Evolutionary conservation across 192 early-diverging fungal species (phyloP).

Genomic region (Umbelopsis isabellina): DNA sequence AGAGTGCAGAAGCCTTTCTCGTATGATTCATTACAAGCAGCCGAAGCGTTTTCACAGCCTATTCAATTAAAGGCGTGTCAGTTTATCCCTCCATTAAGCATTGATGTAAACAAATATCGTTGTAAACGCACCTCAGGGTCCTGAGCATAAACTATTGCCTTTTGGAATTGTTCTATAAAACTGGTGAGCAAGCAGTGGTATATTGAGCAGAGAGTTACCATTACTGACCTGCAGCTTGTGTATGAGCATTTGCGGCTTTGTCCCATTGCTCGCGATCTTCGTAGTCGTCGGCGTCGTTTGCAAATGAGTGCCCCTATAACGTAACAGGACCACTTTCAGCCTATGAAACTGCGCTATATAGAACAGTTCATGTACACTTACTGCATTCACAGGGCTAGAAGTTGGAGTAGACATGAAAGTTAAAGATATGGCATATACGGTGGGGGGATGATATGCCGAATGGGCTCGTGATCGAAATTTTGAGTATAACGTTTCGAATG

Average conservation of each 20-base stretch:
- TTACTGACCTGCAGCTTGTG: slow-evolving; percentile 65
- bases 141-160: slow-evolving; percentile 56
- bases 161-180: slow-evolving; percentile 56
- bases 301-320: slow-evolving; percentile 66
- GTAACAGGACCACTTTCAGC: background rate
- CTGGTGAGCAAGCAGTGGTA: background rate
- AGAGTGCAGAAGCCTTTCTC: slow-evolving; percentile 65
- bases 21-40: slow-evolving; percentile 71
- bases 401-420: slow-evolving; percentile 7
- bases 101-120: background rate
- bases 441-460: background rate
- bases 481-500: background rate
- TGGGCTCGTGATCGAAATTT: slow-evolving; percentile 20
- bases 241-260: slow-evolving; percentile 67
- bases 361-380: slow-evolving; percentile 2
- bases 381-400: slow-evolving; percentile 26
- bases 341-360: background rate
- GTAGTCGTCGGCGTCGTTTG: slow-evolving; percentile 64
- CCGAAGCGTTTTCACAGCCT: slow-evolving; percentile 67
- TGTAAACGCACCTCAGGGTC: slow-evolving; percentile 56
- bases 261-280: slow-evolving; percentile 57
- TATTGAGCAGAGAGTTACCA: background rate
- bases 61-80: background rate
- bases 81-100: background rate
- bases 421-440: background rate